Conservation (phyloP, 1,284 basidiomycete genomes). For the Heliocybe sulcata region DNA sequence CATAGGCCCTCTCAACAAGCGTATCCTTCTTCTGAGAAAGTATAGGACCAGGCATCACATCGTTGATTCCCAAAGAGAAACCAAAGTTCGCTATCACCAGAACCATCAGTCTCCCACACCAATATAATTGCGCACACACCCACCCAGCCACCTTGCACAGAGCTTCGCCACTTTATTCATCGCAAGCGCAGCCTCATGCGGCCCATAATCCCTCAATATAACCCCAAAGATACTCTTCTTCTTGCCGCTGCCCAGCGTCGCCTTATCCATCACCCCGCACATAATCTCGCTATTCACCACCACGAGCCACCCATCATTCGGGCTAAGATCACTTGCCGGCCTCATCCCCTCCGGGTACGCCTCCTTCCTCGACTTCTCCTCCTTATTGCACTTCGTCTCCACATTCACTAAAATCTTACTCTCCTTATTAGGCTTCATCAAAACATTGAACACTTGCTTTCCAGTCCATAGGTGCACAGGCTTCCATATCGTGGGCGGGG, state of each 20-base stretch:
- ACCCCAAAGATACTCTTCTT: conserved; percentile 99
- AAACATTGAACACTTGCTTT: conserved; percentile 95
- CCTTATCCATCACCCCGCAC: conserved; percentile 99
- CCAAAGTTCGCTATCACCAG: conserved; percentile 78
- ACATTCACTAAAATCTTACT: conserved; percentile 90
- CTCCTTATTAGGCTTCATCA: conserved; percentile 91
- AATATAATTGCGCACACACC: conserved; percentile 16
- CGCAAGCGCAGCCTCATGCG: conserved; percentile 88
- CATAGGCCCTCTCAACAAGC: conserved; percentile 87
- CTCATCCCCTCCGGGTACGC: conserved; percentile 55
- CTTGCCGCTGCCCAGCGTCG: conserved; percentile 96
- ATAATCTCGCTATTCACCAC: conserved; percentile 98
- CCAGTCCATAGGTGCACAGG: conserved; percentile 95
- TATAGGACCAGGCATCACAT: conserved; percentile 92
- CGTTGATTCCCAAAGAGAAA: conserved; percentile 98
- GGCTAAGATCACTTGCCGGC: conserved; percentile 79
- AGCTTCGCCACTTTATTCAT: conserved; percentile 98
- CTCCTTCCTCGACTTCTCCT: conserved; percentile 71
- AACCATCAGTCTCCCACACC: not conserved
- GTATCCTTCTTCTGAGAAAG: conserved; percentile 79
- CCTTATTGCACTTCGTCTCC: conserved; percentile 93
- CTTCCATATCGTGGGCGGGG: conserved; percentile 93
- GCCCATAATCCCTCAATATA: conserved; percentile 95
- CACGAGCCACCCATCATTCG: conserved; percentile 98
- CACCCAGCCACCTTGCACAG: conserved; percentile 90